Evolutionary conservation across 1,139 yeast genomes (phyloP).

Genomic region (Blastobotrys indianensis): DNA sequence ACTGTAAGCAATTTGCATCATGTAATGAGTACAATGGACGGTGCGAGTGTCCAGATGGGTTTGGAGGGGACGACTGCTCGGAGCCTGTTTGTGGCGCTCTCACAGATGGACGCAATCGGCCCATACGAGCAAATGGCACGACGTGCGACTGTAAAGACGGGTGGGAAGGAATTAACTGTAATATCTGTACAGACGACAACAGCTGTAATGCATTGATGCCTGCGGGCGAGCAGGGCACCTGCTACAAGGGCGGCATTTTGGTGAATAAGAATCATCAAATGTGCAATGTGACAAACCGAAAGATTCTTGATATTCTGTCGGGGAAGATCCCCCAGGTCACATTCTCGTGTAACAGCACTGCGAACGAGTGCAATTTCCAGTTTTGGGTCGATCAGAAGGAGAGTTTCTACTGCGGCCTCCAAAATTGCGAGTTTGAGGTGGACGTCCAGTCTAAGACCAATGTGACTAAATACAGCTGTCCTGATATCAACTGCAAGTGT

Average conservation of each 20-base stretch:
- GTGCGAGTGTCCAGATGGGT: slow-evolving; percentile 90
- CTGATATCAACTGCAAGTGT: slow-evolving; percentile 73
- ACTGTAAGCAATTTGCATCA: slow-evolving; percentile 79
- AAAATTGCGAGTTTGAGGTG: slow-evolving; percentile 61
- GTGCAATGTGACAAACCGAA: slow-evolving; percentile 88
- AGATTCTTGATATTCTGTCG: slow-evolving; percentile 69
- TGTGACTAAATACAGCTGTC: slow-evolving; percentile 72
- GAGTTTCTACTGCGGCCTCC: slow-evolving; percentile 81
- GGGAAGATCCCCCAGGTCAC: slow-evolving; percentile 90
- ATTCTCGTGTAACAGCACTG: slow-evolving; percentile 72
- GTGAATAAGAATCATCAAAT: slow-evolving; percentile 79
- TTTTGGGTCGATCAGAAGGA: slow-evolving; percentile 92
- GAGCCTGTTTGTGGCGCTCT: slow-evolving; percentile 85
- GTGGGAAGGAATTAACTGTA: slow-evolving; percentile 94
- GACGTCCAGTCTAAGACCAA: slow-evolving; percentile 49
- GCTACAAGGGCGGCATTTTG: slow-evolving; percentile 81
- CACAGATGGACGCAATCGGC: slow-evolving; percentile 57
- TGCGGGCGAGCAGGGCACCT: slow-evolving; percentile 77
- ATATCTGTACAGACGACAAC: slow-evolving; percentile 60
- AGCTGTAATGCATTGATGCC: slow-evolving; percentile 89
- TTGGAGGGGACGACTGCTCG: slow-evolving; percentile 89
- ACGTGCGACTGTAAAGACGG: slow-evolving; percentile 73
- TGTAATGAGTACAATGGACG: slow-evolving; percentile 86
- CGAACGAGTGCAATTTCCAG: slow-evolving; percentile 73
- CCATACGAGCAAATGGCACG: slow-evolving; percentile 47